These are phyloP conservation scores for Cytospora chrysosperma DNA, from an alignment of 2,329 filamentous ascomycete species.

Conservation along the genomic window DNA sequence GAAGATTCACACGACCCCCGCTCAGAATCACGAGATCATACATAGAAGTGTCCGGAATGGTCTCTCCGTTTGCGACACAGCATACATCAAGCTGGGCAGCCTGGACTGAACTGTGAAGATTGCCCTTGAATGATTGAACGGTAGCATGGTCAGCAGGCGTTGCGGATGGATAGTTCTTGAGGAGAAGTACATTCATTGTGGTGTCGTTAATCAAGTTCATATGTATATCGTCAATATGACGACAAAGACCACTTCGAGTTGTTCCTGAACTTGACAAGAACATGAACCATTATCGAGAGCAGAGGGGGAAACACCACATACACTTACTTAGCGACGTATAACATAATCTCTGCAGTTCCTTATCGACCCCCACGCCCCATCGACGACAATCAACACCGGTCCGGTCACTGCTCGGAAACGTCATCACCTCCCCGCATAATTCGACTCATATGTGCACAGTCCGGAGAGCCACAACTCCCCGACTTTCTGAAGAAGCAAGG, in stretches of 20 bases:
- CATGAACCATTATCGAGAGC: background rate
- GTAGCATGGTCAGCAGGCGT: background rate
- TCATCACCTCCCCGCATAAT: background rate
- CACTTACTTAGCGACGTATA: background rate
- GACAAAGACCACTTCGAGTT: background rate
- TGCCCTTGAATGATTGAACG: background rate
- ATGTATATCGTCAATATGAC: too few relatives aligned
- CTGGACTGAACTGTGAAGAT: background rate
- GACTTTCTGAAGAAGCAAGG: background rate
- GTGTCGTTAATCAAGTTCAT: background rate
- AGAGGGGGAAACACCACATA: too few relatives aligned
- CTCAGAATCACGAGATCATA: slow-evolving; percentile 3
- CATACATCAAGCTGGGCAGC: background rate
- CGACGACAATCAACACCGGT: background rate
- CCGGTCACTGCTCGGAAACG: background rate
- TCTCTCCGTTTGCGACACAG: background rate
- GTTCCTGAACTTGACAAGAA: background rate
- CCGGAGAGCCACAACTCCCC: background rate
- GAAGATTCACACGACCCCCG: background rate
- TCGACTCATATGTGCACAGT: background rate
- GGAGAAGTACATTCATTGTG: background rate
- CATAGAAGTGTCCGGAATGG: background rate
- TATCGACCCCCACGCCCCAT: background rate
- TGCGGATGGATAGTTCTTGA: slow-evolving; percentile 2
- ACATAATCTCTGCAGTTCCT: background rate